phyloP scores from a whole-genome alignment of 1,284 basidiomycete genomes.

The Puccinia horiana region DNA sequence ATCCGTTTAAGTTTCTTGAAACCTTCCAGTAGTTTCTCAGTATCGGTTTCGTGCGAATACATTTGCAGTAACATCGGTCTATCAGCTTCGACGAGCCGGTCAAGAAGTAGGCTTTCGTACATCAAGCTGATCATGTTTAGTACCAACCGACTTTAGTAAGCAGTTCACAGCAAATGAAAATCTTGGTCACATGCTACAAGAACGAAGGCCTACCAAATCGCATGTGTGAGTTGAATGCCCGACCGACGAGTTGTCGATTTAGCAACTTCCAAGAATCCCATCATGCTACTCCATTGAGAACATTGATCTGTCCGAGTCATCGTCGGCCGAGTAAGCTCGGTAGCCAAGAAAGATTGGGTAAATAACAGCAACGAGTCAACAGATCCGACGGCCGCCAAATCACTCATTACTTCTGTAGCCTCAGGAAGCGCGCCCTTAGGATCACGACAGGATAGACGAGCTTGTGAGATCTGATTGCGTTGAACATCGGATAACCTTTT shows the following conservation, averaged over 20 bases:
- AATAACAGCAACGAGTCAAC: constrained; percentile 35
- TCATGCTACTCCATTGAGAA: constrained; percentile 39
- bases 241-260: constrained; percentile 29
- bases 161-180: neutral
- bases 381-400: constrained; percentile 12
- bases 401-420: neutral
- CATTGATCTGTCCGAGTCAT: neutral
- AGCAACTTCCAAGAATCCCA: constrained; percentile 7
- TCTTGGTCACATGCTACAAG: neutral
- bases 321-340: neutral
- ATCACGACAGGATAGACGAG: neutral
- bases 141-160: neutral
- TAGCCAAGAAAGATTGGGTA: constrained; percentile 41
- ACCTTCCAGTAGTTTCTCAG: constrained; percentile 24
- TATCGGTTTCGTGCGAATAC: constrained; percentile 24
- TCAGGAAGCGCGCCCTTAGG: neutral
- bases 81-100: constrained; percentile 26
- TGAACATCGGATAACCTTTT: constrained; percentile 30
- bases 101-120: constrained; percentile 34
- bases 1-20: constrained; percentile 32
- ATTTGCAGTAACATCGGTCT: constrained; percentile 20
- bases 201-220: constrained; percentile 27
- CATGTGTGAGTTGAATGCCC: constrained; percentile 34
- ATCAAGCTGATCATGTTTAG: constrained; percentile 1
- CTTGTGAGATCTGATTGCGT: neutral